Percentiles rank a stretch among this genome's conserved stretches.
Evolutionary conservation across 768 basidiomycete species (phyloP).

Genomic region (Suillus plorans): DNA sequence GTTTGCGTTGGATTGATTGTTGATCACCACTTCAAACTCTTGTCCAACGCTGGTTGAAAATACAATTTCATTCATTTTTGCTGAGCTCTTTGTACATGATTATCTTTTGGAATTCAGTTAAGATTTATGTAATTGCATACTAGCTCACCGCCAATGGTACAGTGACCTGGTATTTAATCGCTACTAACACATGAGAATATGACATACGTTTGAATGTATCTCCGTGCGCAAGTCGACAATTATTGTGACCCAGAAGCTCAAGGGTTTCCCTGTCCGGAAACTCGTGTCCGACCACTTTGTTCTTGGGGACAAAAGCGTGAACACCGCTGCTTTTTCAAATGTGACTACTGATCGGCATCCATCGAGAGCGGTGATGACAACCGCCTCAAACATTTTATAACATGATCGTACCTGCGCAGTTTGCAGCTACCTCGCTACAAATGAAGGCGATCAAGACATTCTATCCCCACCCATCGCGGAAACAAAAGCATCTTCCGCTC

Average conservation of each 20-base stretch:
- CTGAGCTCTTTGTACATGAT: neutral
- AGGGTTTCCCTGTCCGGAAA: neutral
- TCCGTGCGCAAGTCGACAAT: neutral
- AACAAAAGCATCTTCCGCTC: too few relatives aligned
- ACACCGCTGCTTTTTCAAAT: conserved; percentile 10
- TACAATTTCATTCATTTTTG: neutral
- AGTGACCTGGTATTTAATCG: too few relatives aligned
- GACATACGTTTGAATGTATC: too few relatives aligned
- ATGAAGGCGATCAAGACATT: too few relatives aligned
- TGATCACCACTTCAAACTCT: neutral
- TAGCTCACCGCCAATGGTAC: too few relatives aligned
- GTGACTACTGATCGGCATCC: conserved; percentile 11
- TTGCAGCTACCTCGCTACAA: neutral
- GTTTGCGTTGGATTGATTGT: neutral
- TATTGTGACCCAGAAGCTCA: neutral
- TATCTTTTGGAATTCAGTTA: too few relatives aligned
- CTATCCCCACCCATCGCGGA: too few relatives aligned
- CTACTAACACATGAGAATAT: neutral
- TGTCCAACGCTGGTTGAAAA: neutral
- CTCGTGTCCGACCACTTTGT: conserved; percentile 6
- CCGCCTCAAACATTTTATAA: conserved; percentile 10
- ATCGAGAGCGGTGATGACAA: conserved; percentile 15
- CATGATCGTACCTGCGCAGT: too few relatives aligned
- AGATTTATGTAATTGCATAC: too few relatives aligned
- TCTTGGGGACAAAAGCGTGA: neutral